A percentile compares a stretch with the other conserved stretches of the same genome.
Conservation (phyloP, 306 rosid genomes). For the Alnus glutinosa region DNA sequence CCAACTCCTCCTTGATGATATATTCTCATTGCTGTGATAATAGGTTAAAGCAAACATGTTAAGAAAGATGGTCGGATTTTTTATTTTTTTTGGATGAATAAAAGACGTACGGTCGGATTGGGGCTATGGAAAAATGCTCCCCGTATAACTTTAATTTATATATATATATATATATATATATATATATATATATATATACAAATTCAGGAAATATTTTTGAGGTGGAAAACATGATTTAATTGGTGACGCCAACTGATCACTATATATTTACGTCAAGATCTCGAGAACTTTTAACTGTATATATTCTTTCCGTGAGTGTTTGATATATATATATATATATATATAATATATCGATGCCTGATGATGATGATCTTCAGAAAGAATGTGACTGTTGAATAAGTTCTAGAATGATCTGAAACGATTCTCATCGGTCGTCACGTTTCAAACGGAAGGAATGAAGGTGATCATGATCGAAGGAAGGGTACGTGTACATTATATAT, state of each 20-base stretch:
- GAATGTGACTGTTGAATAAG: too few species aligned
- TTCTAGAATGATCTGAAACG: too few species aligned
- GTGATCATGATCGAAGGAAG: too few species aligned
- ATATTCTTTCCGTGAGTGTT: slow-evolving; percentile 22
- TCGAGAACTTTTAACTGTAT: neutral
- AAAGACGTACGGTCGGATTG: neutral
- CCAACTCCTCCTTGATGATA: slow-evolving; percentile 26
- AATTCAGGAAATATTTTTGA: neutral
- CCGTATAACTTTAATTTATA: neutral
- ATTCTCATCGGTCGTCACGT: too few species aligned
- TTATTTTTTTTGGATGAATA: too few species aligned
- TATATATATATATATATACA: too few species aligned
- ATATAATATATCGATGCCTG: too few species aligned
- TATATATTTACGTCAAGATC: slow-evolving; percentile 13
- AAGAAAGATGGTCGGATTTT: slow-evolving; percentile 17
- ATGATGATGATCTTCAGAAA: too few species aligned
- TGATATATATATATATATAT: too few species aligned
- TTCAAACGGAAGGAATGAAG: too few species aligned
- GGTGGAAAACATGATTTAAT: slow-evolving; percentile 13
- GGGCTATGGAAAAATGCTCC: slow-evolving; percentile 31
- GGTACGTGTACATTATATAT: too few species aligned
- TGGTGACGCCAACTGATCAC: slow-evolving; percentile 25
- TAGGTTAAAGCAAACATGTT: slow-evolving; percentile 29
- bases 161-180: too few species aligned
- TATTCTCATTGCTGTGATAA: slow-evolving; percentile 21